Conservation (phyloP, 306 rosid species). For the Dalbergia oliveri region DNA sequence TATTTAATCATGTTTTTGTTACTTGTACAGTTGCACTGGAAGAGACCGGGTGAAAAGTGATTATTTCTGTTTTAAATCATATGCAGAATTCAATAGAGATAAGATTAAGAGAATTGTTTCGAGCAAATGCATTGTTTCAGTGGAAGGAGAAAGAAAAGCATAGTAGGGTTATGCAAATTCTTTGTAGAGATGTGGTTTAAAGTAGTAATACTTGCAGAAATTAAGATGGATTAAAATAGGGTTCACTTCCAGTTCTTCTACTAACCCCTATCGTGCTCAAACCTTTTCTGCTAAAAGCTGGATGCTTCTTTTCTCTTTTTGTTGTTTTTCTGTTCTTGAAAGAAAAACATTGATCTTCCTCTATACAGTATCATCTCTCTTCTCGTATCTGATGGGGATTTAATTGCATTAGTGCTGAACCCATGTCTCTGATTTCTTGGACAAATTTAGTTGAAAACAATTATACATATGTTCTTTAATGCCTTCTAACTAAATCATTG, state of each 20-base stretch:
- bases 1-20: no score
- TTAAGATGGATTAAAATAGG: neutral
- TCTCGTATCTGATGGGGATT: neutral
- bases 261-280: neutral
- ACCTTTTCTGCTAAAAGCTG: neutral
- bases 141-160: conserved; percentile 3
- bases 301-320: neutral
- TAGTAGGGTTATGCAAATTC: conserved; percentile 9
- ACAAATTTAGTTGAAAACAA: conserved; percentile 1
- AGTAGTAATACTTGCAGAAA: neutral
- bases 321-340: neutral
- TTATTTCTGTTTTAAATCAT: neutral
- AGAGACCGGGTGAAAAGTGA: no score
- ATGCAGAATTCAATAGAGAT: neutral
- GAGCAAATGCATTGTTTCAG: neutral
- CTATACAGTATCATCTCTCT: neutral
- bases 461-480: neutral
- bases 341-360: neutral
- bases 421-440: neutral
- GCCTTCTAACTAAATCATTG: conserved; percentile 10
- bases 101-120: neutral
- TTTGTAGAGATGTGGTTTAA: neutral
- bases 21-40: no score
- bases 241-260: conserved; percentile 10
- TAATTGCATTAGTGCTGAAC: neutral